Evolutionary conservation across 371 early-diverging fungal species (phyloP), one percentile per base, ranked within the genome.

Genomic region (Lichtheimia corymbifera): DNA sequence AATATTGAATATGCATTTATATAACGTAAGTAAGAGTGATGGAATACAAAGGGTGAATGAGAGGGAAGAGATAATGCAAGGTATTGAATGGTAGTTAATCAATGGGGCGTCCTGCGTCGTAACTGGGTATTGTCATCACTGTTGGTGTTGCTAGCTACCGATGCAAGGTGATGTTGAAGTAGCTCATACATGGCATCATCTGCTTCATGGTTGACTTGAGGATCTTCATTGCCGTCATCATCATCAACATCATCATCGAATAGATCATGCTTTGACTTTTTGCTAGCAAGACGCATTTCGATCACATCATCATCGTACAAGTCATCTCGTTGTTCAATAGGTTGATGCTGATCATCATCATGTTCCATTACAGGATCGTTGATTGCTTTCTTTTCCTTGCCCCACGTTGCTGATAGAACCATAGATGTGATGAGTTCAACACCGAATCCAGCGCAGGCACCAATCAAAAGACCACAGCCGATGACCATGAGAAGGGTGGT

Each of bases 401-500:
- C 79, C 76, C 79, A 79, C 5, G 76, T 74, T 3, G 68, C 65
- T 18, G 71, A 61, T n/a, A 77, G 60, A 5, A 77, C 41, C 13
- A 75, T 25, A 1, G 77, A 63, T 5, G 76, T 69, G 22, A 70
- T 57, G 0, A 73, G 75, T 61, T 80, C 80, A 2, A 72, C 67
- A 22, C 72, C 72, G 57, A 80, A 77, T n/a, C 80, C 80, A n/a
- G 76, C 77, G 58, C 70, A 80, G 2, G 73, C 76, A 28, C 80
- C 80, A 44, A 80, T 77, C 25, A 77, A 40, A 1, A 73, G 15
- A 17, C 80, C 80, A 55, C 75, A 80, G 20, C 52, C 59, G 20
- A 65, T 58, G 3, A 73, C 77, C 13, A 61, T 67, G 2, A 70
- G 43, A 56, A 76, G 66, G 44, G 72, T 70, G 27, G 67, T 49